These are phyloP conservation scores for Leersia perrieri DNA, from an alignment of 176 grass and related monocot genomes.

Conservation along the genomic window DNA sequence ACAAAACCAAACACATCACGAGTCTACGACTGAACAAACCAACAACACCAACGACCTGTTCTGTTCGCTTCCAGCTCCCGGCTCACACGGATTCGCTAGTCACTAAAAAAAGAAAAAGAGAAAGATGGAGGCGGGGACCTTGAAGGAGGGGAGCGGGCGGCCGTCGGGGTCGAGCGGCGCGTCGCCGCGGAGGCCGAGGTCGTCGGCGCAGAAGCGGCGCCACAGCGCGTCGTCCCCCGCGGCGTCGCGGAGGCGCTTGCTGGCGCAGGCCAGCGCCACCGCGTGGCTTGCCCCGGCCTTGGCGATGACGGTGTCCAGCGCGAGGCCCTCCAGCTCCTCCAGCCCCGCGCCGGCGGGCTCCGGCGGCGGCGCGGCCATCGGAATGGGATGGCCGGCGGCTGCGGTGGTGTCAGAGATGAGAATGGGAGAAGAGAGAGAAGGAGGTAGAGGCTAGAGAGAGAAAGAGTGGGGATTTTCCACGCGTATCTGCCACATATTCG, in stretches of 20 bases:
- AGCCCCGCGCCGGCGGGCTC: constrained; percentile 23
- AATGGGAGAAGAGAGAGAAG: neutral
- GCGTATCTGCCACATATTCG: neutral
- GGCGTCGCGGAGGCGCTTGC: constrained; percentile 47
- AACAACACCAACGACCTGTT: neutral
- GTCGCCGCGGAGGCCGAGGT: constrained; percentile 42
- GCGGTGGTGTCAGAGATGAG: neutral
- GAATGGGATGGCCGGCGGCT: neutral
- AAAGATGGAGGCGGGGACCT: constrained; percentile 45
- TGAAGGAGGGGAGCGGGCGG: constrained; percentile 59
- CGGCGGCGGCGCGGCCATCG: constrained; percentile 19
- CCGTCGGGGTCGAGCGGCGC: constrained; percentile 63
- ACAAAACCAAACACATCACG: neutral
- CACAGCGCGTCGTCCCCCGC: constrained; percentile 62
- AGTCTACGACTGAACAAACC: neutral
- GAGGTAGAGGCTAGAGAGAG: neutral
- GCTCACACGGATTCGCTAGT: too few species aligned
- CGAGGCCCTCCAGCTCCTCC: constrained; percentile 49
- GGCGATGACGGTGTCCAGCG: constrained; percentile 67
- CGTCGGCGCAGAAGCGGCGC: constrained; percentile 66
- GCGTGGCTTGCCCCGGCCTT: constrained; percentile 49
- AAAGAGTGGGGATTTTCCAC: neutral
- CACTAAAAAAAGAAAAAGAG: too few species aligned
- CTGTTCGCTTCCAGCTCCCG: too few species aligned
- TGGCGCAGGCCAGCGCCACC: constrained; percentile 60